Conservation (phyloP, 768 basidiomycete genomes). For the Boletus vermiculosoides region DNA sequence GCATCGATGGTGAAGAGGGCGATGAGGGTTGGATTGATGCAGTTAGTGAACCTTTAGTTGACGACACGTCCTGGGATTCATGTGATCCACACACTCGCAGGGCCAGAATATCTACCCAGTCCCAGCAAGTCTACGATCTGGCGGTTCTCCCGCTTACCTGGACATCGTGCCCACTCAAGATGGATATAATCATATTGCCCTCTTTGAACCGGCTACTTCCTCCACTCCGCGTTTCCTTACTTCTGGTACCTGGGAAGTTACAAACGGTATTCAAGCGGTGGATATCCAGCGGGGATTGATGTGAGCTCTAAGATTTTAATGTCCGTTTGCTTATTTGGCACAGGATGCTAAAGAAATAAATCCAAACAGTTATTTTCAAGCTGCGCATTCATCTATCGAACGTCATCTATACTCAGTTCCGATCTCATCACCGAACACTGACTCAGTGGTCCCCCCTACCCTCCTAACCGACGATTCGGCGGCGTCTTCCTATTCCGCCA, state of each 20-base stretch:
- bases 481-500: slow-evolving; percentile 59
- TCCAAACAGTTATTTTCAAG: slow-evolving; percentile 76
- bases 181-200: slow-evolving; percentile 90
- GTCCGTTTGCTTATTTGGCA: slow-evolving; percentile 23
- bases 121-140: slow-evolving; percentile 41
- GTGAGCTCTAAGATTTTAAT: slow-evolving; percentile 49
- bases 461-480: slow-evolving; percentile 51
- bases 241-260: slow-evolving; percentile 87
- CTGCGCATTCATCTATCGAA: slow-evolving; percentile 79
- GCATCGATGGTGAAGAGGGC: slow-evolving; percentile 79
- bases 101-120: slow-evolving; percentile 62
- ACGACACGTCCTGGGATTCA: slow-evolving; percentile 6
- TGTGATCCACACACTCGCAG: slow-evolving; percentile 36
- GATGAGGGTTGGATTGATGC: slow-evolving; percentile 95
- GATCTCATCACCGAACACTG: slow-evolving; percentile 52
- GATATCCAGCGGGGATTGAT: slow-evolving; percentile 66
- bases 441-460: slow-evolving; percentile 37
- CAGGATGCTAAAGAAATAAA: slow-evolving; percentile 23
- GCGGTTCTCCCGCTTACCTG: slow-evolving; percentile 68
- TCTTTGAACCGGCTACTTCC: slow-evolving; percentile 77
- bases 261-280: slow-evolving; percentile 66
- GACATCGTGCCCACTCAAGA: slow-evolving; percentile 82
- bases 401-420: slow-evolving; percentile 81
- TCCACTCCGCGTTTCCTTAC: slow-evolving; percentile 80
- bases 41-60: slow-evolving; percentile 44